These are phyloP conservation scores for Chaetomium sp. DNA, from an alignment of 2,329 filamentous ascomycete species.

Conservation along the genomic window DNA sequence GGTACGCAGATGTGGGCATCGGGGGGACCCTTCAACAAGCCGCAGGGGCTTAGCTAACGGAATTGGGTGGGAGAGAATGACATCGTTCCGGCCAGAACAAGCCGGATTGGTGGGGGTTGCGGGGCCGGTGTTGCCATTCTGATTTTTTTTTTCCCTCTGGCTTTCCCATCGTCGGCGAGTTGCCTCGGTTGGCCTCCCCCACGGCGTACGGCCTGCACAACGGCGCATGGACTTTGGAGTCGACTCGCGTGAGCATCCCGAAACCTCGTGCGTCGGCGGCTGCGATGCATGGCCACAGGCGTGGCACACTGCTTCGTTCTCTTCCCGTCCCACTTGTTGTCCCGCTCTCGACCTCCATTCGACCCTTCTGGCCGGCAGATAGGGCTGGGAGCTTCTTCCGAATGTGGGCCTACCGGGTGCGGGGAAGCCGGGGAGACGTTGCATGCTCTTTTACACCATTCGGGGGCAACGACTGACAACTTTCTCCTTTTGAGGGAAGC, in stretches of 20 bases:
- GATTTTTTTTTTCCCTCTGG: no score
- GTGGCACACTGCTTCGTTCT: neutral
- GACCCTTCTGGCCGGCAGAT: neutral
- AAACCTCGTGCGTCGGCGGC: neutral
- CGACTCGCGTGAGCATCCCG: neutral
- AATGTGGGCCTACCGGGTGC: neutral
- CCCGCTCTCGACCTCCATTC: neutral
- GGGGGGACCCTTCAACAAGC: neutral
- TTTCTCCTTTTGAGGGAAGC: neutral
- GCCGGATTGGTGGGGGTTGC: conserved; percentile 20
- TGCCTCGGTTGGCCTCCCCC: neutral
- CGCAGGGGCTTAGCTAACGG: conserved; percentile 2
- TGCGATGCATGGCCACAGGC: neutral
- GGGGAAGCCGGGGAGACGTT: neutral
- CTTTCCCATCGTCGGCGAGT: neutral
- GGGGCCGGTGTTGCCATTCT: conserved; percentile 9
- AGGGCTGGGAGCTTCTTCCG: neutral
- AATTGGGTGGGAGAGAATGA: conserved; percentile 16
- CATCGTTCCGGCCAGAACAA: conserved; percentile 16
- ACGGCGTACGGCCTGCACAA: no score
- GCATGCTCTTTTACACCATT: neutral
- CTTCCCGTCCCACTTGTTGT: neutral
- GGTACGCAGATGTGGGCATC: conserved; percentile 3
- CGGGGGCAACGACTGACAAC: neutral
- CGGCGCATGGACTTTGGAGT: no score